phyloP scores from a whole-genome alignment of 2,329 filamentous ascomycete species.

The Botryotinia narcissicola region DNA sequence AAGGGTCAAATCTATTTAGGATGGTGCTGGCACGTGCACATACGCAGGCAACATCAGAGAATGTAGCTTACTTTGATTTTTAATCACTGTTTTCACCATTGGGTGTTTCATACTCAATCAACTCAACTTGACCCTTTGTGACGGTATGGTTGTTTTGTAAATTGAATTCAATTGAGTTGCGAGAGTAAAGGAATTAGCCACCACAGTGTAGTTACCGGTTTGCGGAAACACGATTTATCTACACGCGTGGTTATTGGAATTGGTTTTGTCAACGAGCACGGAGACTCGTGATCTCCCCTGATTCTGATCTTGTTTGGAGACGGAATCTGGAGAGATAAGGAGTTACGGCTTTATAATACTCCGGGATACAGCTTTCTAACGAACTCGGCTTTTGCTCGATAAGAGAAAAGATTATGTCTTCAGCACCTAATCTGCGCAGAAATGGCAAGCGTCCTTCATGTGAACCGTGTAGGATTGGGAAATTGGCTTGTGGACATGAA shows the following conservation, averaged over 20 bases:
- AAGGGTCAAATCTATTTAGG: not conserved
- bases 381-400: not conserved
- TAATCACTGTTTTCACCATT: not conserved
- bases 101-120: not conserved
- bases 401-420: not conserved
- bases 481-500: constrained; percentile 36
- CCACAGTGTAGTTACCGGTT: not conserved
- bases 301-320: not conserved
- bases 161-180: not conserved
- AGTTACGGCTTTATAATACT: not conserved
- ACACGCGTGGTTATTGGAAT: not conserved
- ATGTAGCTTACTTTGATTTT: not conserved
- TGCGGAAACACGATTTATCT: not conserved
- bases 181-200: not conserved
- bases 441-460: constrained; percentile 38
- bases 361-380: not conserved
- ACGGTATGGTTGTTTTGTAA: not conserved
- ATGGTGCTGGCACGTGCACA: not conserved
- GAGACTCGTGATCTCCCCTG: not conserved
- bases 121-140: not conserved
- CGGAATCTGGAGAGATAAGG: fast-evolving
- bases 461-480: constrained; percentile 37
- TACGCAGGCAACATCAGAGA: not conserved
- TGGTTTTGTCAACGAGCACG: not conserved
- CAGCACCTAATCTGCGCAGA: constrained; percentile 22